These are phyloP conservation scores for Lactifluus echinatus DNA, from an alignment of 768 basidiomycete species.

Conservation along the genomic window DNA sequence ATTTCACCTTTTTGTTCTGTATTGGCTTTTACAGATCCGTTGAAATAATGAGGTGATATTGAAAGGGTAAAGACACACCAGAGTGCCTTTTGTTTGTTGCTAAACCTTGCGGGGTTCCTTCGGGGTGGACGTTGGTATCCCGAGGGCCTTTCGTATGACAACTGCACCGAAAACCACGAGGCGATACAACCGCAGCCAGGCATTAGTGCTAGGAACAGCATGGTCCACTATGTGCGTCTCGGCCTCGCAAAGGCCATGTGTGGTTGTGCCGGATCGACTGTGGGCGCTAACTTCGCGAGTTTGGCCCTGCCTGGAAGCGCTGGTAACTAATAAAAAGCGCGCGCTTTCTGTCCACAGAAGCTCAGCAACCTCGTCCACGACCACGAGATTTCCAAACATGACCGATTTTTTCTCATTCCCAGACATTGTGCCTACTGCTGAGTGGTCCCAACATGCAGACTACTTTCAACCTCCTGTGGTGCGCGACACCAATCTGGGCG, in stretches of 20 bases:
- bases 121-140: neutral
- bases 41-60: too few species aligned
- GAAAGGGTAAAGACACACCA: neutral
- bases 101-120: neutral
- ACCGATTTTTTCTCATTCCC: too few species aligned
- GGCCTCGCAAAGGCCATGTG: neutral
- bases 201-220: neutral
- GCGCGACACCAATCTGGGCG: neutral
- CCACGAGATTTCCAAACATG: too few species aligned
- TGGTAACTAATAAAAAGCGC: neutral
- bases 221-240: neutral
- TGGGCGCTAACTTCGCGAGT: neutral
- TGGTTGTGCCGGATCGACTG: neutral
- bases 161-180: neutral
- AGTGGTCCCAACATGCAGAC: neutral
- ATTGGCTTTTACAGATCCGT: too few species aligned
- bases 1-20: too few species aligned
- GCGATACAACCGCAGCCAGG: neutral
- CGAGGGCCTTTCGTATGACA: neutral
- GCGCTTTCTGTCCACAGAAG: neutral
- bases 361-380: neutral
- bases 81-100: neutral
- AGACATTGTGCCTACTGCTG: too few species aligned
- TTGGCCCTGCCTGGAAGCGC: neutral
- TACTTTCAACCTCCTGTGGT: neutral